Conservation (phyloP, 305 asterid genomes). For the Caryopteris hybrid region DNA sequence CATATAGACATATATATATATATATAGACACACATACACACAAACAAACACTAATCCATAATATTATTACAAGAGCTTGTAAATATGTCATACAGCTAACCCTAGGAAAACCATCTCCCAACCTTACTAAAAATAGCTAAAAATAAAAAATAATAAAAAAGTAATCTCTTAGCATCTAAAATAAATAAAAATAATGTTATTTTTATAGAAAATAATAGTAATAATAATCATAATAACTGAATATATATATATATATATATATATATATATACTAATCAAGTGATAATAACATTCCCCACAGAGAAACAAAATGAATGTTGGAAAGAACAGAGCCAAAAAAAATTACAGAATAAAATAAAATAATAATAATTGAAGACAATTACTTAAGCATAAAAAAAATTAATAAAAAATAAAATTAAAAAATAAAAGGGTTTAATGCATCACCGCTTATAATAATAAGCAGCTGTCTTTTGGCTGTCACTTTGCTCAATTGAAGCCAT, state of each 20-base stretch:
- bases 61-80: not conserved
- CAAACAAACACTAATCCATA: not conserved
- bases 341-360: no score
- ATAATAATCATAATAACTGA: no score
- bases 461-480: slow-evolving; percentile 27
- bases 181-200: not conserved
- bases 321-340: no score
- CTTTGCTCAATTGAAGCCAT: not conserved
- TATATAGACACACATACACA: not conserved
- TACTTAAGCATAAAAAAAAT: no score
- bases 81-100: not conserved
- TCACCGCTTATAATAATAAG: slow-evolving; percentile 4
- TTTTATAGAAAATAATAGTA: not conserved
- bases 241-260: no score
- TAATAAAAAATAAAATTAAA: not conserved
- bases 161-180: not conserved
- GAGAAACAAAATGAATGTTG: no score
- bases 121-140: slow-evolving; percentile 12
- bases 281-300: slow-evolving; percentile 4
- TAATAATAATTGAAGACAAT: no score
- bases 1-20: not conserved
- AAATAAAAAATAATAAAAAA: not conserved
- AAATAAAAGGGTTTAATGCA: slow-evolving; percentile 1
- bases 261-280: no score
- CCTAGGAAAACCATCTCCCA: not conserved